Conservation (phyloP, 441 rosid genomes). For the Bocquillonia castaneifolia region DNA sequence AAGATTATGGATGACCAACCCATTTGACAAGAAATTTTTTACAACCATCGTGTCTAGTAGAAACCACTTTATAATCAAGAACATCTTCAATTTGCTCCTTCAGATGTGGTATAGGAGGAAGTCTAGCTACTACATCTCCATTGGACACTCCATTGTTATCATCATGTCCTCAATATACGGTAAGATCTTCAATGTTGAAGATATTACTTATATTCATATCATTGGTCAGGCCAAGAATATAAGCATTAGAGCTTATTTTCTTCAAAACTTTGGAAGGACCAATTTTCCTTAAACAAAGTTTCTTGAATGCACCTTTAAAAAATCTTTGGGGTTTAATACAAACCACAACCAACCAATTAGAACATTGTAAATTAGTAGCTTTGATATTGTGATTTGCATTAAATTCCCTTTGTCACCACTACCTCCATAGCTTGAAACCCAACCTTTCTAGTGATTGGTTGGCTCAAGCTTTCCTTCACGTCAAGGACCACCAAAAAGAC, state of each 20-base stretch:
- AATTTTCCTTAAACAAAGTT: not conserved
- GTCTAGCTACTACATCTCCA: not conserved
- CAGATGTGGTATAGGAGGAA: not conserved
- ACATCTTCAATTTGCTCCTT: not conserved
- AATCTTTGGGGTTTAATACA: not conserved
- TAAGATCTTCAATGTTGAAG: constrained; percentile 3
- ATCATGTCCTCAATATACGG: not conserved
- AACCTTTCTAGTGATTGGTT: too few species aligned
- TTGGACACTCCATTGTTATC: not conserved
- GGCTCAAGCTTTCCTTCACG: too few species aligned
- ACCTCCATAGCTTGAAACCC: too few species aligned
- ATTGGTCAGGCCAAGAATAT: not conserved
- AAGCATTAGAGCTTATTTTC: not conserved
- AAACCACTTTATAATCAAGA: not conserved
- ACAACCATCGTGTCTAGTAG: not conserved
- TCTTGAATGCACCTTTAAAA: not conserved
- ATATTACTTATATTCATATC: not conserved
- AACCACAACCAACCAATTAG: not conserved
- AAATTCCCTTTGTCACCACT: too few species aligned
- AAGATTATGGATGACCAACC: not conserved
- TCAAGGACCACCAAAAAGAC: too few species aligned
- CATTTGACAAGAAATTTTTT: not conserved
- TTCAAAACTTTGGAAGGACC: not conserved
- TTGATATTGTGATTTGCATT: too few species aligned
- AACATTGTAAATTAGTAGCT: too few species aligned